phyloP scores from a whole-genome alignment of 257 asterid genomes.

The Jasminum sambac region DNA sequence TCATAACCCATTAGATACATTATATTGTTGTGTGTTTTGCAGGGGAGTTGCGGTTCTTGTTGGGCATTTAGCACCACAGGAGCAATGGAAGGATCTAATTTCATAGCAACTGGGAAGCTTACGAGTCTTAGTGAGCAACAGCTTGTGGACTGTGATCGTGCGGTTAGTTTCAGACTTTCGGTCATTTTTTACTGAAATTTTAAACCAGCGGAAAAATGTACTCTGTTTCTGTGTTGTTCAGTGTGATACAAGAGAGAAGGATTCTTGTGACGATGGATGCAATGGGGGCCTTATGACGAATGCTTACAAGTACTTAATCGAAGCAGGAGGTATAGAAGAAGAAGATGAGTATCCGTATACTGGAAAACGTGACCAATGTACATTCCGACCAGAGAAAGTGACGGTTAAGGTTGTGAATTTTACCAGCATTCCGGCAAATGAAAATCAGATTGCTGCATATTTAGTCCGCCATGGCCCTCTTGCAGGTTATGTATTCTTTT shows the following conservation, averaged over 20 bases:
- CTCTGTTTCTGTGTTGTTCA: slow-evolving; percentile 1
- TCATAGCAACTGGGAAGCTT: slow-evolving; percentile 72
- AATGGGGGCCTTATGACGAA: slow-evolving; percentile 86
- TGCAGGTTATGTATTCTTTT: slow-evolving; percentile 43
- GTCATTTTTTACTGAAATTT: neutral
- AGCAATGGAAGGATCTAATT: slow-evolving; percentile 78
- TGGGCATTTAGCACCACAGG: slow-evolving; percentile 98
- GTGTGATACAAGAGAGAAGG: slow-evolving; percentile 63
- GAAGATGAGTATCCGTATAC: slow-evolving; percentile 68
- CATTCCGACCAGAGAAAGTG: slow-evolving; percentile 47
- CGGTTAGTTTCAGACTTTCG: slow-evolving; percentile 35
- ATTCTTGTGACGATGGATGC: slow-evolving; percentile 69
- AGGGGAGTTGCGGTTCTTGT: slow-evolving; percentile 90
- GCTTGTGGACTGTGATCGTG: slow-evolving; percentile 81
- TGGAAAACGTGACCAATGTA: slow-evolving; percentile 63
- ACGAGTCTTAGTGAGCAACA: slow-evolving; percentile 83
- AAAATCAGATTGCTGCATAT: slow-evolving; percentile 67
- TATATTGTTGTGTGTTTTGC: neutral
- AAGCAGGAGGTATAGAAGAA: slow-evolving; percentile 75
- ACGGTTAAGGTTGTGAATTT: slow-evolving; percentile 56
- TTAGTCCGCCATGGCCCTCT: slow-evolving; percentile 75
- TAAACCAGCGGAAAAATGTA: neutral
- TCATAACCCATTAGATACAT: no score
- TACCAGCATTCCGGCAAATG: slow-evolving; percentile 54
- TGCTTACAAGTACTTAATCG: slow-evolving; percentile 73